These are phyloP conservation scores for Diutina ranongensis DNA, from an alignment of 1,139 yeast genomes.

Conservation along the genomic window DNA sequence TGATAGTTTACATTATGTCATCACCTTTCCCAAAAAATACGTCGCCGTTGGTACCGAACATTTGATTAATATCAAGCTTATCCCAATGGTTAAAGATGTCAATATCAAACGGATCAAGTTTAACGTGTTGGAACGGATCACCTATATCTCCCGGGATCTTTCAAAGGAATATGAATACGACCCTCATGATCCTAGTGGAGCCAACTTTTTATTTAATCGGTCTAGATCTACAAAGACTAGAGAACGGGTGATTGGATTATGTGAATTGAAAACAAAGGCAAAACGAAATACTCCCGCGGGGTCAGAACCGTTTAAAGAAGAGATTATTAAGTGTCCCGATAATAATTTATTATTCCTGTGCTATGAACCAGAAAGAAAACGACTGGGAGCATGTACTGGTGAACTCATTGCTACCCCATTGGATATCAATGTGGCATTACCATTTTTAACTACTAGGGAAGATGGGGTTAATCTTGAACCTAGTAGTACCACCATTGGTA, in stretches of 20 bases:
- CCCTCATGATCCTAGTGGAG: slow-evolving; percentile 26
- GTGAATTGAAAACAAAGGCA: slow-evolving; percentile 50
- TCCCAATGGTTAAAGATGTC: slow-evolving; percentile 62
- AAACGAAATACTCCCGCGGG: slow-evolving; percentile 24
- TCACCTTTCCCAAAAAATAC: slow-evolving; percentile 66
- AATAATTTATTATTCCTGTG: slow-evolving; percentile 53
- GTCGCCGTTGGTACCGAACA: slow-evolving; percentile 55
- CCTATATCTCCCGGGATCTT: slow-evolving; percentile 46
- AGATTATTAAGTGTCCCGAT: slow-evolving; percentile 44
- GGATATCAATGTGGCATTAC: slow-evolving; percentile 35
- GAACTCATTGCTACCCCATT: slow-evolving; percentile 32
- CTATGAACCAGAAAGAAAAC: slow-evolving; percentile 24
- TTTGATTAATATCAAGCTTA: slow-evolving; percentile 50
- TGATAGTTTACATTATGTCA: slow-evolving; percentile 64
- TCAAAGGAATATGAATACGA: slow-evolving; percentile 49
- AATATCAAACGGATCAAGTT: slow-evolving; percentile 61
- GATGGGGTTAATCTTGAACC: slow-evolving; percentile 14
- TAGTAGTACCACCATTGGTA: not conserved
- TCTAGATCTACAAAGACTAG: slow-evolving; percentile 14
- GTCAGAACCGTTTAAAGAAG: slow-evolving; percentile 46
- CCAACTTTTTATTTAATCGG: not conserved
- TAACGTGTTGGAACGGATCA: slow-evolving; percentile 60
- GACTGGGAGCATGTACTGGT: slow-evolving; percentile 9
- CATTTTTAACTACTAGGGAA: slow-evolving; percentile 30
- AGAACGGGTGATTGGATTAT: slow-evolving; percentile 44